A percentile compares a stretch with the other conserved stretches of the same genome.
Evolutionary conservation across 345 rosid genomes (phyloP).

Genomic region (Euphorbia lathyris): DNA sequence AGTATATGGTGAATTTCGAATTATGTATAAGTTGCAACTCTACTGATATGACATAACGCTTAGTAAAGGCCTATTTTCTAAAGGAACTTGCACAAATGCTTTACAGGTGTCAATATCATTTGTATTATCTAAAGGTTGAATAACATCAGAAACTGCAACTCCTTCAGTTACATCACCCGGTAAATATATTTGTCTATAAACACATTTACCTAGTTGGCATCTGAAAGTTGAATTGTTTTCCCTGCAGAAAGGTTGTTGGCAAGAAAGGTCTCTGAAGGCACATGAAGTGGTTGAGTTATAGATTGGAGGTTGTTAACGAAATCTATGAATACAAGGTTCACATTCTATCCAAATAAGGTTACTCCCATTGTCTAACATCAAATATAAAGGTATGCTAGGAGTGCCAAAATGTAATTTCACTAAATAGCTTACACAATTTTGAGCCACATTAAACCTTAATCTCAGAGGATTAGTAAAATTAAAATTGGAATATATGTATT

Average conservation of each 20-base stretch:
- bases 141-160: not conserved
- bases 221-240: not conserved
- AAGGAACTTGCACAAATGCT: not conserved
- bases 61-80: too few species aligned
- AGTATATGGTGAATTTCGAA: too few species aligned
- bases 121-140: not conserved
- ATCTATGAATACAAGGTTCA: not conserved
- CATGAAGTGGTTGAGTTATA: not conserved
- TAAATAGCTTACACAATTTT: not conserved
- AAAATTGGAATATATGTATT: too few species aligned
- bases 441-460: not conserved
- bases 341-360: not conserved
- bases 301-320: not conserved
- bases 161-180: not conserved
- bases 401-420: not conserved
- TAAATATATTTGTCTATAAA: not conserved
- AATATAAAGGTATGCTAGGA: too few species aligned
- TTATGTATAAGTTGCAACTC: too few species aligned
- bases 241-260: constrained; percentile 8
- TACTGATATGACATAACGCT: too few species aligned
- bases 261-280: constrained; percentile 6
- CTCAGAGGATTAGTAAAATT: not conserved
- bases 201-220: not conserved
- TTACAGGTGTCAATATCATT: not conserved
- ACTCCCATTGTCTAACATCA: not conserved